These are phyloP conservation scores for Schoenoplectus tabernaemontani DNA, from an alignment of 202 grass and related monocot genomes.

Conservation along the genomic window DNA sequence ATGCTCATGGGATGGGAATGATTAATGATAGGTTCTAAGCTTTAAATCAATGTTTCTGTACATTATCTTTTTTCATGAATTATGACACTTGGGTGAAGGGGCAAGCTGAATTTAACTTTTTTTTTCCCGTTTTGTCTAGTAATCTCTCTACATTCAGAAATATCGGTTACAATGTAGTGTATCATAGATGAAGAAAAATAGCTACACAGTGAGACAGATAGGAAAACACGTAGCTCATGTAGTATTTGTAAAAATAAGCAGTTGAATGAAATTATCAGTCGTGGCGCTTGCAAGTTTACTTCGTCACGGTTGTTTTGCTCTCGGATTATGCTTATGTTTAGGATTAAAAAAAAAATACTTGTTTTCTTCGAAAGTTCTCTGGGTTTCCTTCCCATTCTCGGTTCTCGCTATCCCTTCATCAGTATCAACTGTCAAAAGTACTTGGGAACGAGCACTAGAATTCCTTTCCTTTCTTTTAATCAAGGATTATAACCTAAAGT, in stretches of 20 bases:
- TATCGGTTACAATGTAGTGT: neutral
- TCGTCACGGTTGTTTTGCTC: neutral
- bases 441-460: no score
- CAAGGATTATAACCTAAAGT: no score
- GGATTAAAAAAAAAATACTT: neutral
- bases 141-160: neutral
- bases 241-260: slow-evolving; percentile 6
- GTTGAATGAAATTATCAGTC: neutral
- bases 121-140: neutral
- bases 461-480: no score
- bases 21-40: neutral
- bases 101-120: neutral
- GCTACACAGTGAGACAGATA: neutral
- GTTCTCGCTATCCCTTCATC: no score
- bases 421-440: no score
- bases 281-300: neutral
- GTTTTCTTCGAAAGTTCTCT: neutral
- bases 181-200: slow-evolving; percentile 7
- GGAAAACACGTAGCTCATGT: slow-evolving; percentile 5
- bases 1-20: slow-evolving; percentile 79
- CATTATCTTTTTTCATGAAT: neutral
- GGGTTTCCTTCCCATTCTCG: neutral
- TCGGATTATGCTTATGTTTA: neutral
- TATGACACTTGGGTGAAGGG: neutral
- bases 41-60: slow-evolving; percentile 2